Percentiles rank a stretch among this genome's conserved stretches.
Conservation (phyloP, 2,329 filamentous ascomycete genomes). For the Trichoderma hamatum region DNA sequence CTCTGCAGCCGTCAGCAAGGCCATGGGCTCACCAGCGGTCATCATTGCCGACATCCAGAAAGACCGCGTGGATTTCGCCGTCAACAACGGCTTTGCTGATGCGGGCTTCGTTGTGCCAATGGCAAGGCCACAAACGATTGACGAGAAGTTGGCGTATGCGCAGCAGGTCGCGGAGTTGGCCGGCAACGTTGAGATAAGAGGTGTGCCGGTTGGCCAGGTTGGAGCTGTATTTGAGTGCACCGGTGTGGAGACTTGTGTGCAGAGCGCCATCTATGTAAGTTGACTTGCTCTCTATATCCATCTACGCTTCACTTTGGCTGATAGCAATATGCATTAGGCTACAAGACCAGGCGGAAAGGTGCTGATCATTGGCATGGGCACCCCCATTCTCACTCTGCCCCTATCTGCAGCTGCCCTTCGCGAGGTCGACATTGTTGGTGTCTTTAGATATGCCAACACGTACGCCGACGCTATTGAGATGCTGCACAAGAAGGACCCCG, state of each 20-base stretch:
- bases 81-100: constrained; percentile 59
- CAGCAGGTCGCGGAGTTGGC: constrained; percentile 52
- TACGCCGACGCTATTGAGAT: constrained; percentile 62
- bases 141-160: constrained; percentile 57
- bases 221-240: constrained; percentile 77
- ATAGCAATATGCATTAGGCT: constrained; percentile 41
- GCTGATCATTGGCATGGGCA: constrained; percentile 74
- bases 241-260: constrained; percentile 75
- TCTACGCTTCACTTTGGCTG: background rate
- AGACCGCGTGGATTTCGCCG: constrained; percentile 60
- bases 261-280: constrained; percentile 69
- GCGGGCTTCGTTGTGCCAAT: constrained; percentile 54
- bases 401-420: constrained; percentile 69
- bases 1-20: constrained; percentile 60
- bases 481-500: constrained; percentile 50
- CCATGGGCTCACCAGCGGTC: constrained; percentile 48
- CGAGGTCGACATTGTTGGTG: constrained; percentile 71
- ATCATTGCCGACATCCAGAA: constrained; percentile 60
- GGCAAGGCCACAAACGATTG: constrained; percentile 51
- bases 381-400: constrained; percentile 68
- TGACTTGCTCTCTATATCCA: constrained; percentile 30
- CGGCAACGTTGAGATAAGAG: constrained; percentile 41
- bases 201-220: constrained; percentile 61
- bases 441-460: constrained; percentile 75
- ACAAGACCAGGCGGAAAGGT: constrained; percentile 70